Evolutionary conservation across 2,329 filamentous ascomycete species (phyloP).

Genomic region (Phialophora verrucosa): DNA sequence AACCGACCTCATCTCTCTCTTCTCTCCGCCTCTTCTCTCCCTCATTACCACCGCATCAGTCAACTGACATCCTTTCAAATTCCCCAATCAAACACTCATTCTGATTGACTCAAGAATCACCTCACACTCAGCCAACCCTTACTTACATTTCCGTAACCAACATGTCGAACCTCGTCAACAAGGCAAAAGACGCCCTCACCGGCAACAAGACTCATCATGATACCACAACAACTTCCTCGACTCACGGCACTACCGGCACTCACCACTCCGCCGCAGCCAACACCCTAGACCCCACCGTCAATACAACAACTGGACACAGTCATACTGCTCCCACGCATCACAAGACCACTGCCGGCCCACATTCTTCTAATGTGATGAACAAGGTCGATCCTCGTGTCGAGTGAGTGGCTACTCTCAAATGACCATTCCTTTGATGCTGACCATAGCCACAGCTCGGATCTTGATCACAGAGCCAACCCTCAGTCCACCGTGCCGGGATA

Average conservation of each 20-base stretch:
- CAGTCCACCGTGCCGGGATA: constrained; percentile 13
- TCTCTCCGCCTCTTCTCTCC: neutral
- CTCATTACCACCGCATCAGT: neutral
- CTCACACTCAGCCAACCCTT: neutral
- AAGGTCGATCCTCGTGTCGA: constrained; percentile 45
- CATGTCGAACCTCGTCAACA: constrained; percentile 56
- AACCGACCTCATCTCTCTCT: neutral
- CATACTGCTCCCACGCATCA: neutral
- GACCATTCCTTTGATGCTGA: neutral
- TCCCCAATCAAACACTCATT: neutral
- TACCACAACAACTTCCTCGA: constrained; percentile 28
- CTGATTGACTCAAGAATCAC: neutral
- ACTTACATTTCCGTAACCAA: constrained; percentile 32
- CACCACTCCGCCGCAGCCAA: constrained; percentile 55
- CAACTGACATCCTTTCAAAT: neutral
- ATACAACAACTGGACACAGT: constrained; percentile 19
- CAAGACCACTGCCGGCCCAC: constrained; percentile 43
- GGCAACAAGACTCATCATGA: constrained; percentile 40
- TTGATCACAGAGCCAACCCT: constrained; percentile 32
- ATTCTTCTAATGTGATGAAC: constrained; percentile 53
- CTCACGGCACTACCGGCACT: constrained; percentile 46
- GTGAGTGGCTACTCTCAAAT: neutral
- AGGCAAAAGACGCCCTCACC: constrained; percentile 55
- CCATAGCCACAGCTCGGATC: constrained; percentile 36
- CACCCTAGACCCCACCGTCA: constrained; percentile 43